Evolutionary conservation across 768 basidiomycete species (phyloP).

Genomic region (Suillus hirtellus): DNA sequence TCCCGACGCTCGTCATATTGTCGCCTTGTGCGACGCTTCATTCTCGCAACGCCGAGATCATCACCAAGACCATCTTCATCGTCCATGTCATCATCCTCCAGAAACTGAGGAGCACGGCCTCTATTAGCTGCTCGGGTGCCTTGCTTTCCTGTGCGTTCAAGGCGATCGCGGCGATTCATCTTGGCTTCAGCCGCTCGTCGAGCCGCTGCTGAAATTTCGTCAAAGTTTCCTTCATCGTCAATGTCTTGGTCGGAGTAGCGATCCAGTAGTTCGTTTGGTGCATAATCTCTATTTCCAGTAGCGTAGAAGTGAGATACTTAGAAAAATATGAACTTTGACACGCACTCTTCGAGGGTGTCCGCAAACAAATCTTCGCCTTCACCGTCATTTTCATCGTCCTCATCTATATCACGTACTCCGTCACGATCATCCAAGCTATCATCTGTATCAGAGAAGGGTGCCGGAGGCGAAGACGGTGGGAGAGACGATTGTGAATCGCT

Average conservation of each 20-base stretch:
- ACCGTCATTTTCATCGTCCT: conserved; percentile 68
- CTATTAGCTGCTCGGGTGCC: conserved; percentile 77
- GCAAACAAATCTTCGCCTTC: conserved; percentile 93
- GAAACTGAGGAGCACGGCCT: conserved; percentile 82
- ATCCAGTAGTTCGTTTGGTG: conserved; percentile 78
- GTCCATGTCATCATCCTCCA: conserved; percentile 80
- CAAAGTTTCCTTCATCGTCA: conserved; percentile 76
- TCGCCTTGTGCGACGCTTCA: conserved; percentile 81
- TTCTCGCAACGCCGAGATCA: conserved; percentile 64
- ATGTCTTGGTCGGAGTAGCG: conserved; percentile 85
- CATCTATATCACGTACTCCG: conserved; percentile 63
- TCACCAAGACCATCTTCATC: conserved; percentile 73
- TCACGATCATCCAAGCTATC: conserved; percentile 75
- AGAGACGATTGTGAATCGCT: conserved; percentile 72
- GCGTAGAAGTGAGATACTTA: conserved; percentile 14
- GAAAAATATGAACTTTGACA: conserved; percentile 14
- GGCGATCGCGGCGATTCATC: conserved; percentile 87
- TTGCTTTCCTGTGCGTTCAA: conserved; percentile 62
- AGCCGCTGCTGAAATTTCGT: conserved; percentile 63
- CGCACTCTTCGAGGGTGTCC: conserved; percentile 73
- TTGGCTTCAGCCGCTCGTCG: conserved; percentile 82
- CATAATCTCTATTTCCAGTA: conserved; percentile 68
- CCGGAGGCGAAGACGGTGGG: conserved; percentile 83
- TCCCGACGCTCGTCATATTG: conserved; percentile 94
- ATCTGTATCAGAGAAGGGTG: conserved; percentile 85